Percentiles rank a stretch among this genome's conserved stretches.
phyloP scores from a whole-genome alignment of 1,139 yeast species.

The Nakaseomyces glabratus region DNA sequence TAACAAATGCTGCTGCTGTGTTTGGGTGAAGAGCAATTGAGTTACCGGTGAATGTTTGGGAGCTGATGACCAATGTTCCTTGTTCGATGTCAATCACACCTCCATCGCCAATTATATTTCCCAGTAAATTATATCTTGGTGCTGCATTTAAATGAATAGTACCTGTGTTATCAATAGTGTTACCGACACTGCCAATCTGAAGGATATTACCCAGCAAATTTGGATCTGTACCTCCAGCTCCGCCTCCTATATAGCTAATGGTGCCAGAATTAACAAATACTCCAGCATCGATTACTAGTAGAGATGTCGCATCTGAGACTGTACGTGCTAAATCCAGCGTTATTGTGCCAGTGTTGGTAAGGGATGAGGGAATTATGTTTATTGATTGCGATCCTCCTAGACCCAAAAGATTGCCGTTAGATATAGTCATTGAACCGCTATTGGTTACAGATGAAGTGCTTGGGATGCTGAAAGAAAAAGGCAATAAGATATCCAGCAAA shows the following conservation, averaged over 20 bases:
- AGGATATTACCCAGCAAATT: conserved; percentile 1
- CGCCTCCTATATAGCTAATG: background rate
- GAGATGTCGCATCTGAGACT: background rate
- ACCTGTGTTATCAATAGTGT: background rate
- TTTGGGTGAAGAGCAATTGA: background rate
- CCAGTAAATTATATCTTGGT: background rate
- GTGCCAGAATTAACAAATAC: background rate
- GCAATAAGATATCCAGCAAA: background rate
- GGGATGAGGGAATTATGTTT: background rate
- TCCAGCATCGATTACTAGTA: background rate
- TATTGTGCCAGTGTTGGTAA: background rate
- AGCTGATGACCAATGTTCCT: background rate
- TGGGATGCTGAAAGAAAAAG: background rate
- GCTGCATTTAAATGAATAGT: background rate
- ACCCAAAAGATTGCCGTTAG: background rate
- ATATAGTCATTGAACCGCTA: background rate
- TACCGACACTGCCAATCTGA: background rate
- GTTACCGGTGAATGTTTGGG: conserved; percentile 1
- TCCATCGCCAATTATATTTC: background rate
- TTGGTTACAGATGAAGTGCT: background rate
- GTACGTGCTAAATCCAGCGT: background rate
- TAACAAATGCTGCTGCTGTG: background rate
- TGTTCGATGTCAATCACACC: background rate
- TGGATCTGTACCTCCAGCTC: background rate
- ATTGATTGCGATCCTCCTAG: background rate